phyloP scores from a whole-genome alignment of 129 eudicot genomes.

The Helianthus annuus region DNA sequence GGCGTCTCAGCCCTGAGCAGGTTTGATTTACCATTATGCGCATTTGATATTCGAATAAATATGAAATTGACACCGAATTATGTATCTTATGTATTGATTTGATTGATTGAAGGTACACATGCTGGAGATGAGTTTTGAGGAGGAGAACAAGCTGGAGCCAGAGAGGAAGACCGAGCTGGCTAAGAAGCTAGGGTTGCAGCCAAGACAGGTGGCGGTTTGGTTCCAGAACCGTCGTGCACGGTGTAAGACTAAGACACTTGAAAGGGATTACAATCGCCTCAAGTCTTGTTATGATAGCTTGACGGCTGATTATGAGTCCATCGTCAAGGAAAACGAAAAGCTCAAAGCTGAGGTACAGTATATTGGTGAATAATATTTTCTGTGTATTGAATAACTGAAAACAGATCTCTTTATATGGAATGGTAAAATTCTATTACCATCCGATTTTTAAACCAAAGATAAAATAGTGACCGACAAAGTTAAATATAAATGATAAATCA shows the following conservation, averaged over 20 bases:
- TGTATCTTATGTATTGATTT: slow-evolving; percentile 16
- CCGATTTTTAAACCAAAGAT: no score
- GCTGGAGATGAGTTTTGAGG: slow-evolving; percentile 87
- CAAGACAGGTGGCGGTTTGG: slow-evolving; percentile 98
- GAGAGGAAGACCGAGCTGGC: slow-evolving; percentile 86
- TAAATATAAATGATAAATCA: no score
- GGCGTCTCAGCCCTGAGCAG: slow-evolving; percentile 89
- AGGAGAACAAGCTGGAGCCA: slow-evolving; percentile 92
- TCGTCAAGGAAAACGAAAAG: slow-evolving; percentile 63
- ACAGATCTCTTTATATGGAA: no score
- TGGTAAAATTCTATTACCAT: no score
- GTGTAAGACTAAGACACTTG: slow-evolving; percentile 90
- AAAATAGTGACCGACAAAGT: no score
- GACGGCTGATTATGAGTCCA: slow-evolving; percentile 59
- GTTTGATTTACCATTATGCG: slow-evolving; percentile 30
- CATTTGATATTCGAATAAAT: slow-evolving; percentile 34
- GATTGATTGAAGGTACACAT: slow-evolving; percentile 51
- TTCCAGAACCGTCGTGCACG: slow-evolving; percentile 97
- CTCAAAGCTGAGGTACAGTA: slow-evolving; percentile 71
- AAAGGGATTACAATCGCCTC: slow-evolving; percentile 76
- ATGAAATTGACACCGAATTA: slow-evolving; percentile 30
- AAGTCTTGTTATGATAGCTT: slow-evolving; percentile 67
- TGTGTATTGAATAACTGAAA: no score
- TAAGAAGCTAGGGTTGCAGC: slow-evolving; percentile 78
- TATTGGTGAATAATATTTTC: background rate